These are phyloP conservation scores for Eustoma russellianum DNA, from an alignment of 257 asterid species.

Conservation along the genomic window DNA sequence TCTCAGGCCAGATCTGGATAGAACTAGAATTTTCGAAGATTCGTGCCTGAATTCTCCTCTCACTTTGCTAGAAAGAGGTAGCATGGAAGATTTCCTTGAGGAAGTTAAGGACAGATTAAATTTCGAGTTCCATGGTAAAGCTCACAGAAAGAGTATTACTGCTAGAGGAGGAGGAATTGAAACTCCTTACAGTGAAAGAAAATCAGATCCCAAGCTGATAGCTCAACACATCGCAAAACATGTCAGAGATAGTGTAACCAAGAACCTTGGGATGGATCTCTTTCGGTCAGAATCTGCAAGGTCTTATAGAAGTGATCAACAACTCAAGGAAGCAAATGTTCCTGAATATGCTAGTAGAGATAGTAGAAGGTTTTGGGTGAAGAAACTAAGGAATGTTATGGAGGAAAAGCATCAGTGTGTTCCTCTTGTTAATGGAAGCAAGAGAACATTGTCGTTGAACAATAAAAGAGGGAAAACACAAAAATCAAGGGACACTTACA, in stretches of 20 bases:
- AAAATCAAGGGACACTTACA: conserved; percentile 26
- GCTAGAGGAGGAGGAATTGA: conserved; percentile 90
- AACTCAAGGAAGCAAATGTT: conserved; percentile 40
- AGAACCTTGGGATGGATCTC: conserved; percentile 48
- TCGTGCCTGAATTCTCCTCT: conserved; percentile 76
- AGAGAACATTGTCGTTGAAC: conserved; percentile 30
- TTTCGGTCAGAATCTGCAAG: conserved; percentile 82
- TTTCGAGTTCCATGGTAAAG: conserved; percentile 68
- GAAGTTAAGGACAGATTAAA: conserved; percentile 90
- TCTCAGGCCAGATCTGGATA: conserved; percentile 76
- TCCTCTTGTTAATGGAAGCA: conserved; percentile 34
- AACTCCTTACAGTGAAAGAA: conserved; percentile 75
- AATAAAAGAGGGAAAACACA: conserved; percentile 24
- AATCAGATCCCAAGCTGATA: conserved; percentile 64
- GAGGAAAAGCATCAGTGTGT: conserved; percentile 40
- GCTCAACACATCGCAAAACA: conserved; percentile 71
- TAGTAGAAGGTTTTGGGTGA: conserved; percentile 64
- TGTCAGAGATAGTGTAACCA: conserved; percentile 67
- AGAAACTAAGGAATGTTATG: conserved; percentile 63
- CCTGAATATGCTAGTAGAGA: conserved; percentile 60
- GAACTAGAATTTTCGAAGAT: conserved; percentile 32
- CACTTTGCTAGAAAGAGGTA: conserved; percentile 54
- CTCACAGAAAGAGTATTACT: conserved; percentile 38
- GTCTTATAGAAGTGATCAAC: conserved; percentile 60
- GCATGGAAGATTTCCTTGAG: conserved; percentile 73